Evolutionary conservation across 2,329 filamentous ascomycete genomes (phyloP).

Genomic region (Colletotrichum musae): DNA sequence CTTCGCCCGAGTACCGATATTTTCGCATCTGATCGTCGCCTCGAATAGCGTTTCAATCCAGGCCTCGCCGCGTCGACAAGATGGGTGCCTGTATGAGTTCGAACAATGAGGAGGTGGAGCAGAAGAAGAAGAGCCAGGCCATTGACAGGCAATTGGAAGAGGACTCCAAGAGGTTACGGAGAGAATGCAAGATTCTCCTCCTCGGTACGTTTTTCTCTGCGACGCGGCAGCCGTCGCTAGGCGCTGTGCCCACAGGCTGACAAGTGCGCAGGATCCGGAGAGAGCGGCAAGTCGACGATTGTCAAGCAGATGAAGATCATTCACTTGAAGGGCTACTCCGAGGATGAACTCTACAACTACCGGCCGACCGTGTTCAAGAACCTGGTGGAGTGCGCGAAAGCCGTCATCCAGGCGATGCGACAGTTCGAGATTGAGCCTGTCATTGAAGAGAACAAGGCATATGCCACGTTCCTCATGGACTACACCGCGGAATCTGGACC

Average conservation of each 20-base stretch:
- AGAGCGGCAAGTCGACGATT: constrained; percentile 99
- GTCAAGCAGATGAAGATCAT: constrained; percentile 99
- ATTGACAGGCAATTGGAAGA: constrained; percentile 96
- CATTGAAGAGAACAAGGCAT: constrained; percentile 78
- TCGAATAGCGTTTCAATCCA: constrained; percentile 4
- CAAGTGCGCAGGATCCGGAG: constrained; percentile 82
- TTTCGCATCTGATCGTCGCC: background rate
- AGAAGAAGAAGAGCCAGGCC: constrained; percentile 96
- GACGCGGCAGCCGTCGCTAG: background rate
- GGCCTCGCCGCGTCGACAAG: constrained; percentile 49
- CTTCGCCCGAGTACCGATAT: constrained; percentile 17
- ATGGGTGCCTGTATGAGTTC: constrained; percentile 98
- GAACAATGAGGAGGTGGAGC: constrained; percentile 87
- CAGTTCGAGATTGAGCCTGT: constrained; percentile 90
- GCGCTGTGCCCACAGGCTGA: constrained; percentile 16
- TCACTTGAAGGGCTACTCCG: constrained; percentile 96
- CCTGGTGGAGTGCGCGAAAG: constrained; percentile 95
- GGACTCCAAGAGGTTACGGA: constrained; percentile 90
- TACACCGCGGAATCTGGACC: constrained; percentile 94
- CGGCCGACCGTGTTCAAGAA: constrained; percentile 99
- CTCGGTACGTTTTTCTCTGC: constrained; percentile 76
- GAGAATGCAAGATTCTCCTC: constrained; percentile 98
- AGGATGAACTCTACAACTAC: constrained; percentile 94
- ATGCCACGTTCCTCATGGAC: constrained; percentile 85
- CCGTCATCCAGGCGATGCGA: constrained; percentile 90